Evolutionary conservation across 495 filamentous ascomycete species (phyloP).

Genomic region (Penicillium coprophilum): DNA sequence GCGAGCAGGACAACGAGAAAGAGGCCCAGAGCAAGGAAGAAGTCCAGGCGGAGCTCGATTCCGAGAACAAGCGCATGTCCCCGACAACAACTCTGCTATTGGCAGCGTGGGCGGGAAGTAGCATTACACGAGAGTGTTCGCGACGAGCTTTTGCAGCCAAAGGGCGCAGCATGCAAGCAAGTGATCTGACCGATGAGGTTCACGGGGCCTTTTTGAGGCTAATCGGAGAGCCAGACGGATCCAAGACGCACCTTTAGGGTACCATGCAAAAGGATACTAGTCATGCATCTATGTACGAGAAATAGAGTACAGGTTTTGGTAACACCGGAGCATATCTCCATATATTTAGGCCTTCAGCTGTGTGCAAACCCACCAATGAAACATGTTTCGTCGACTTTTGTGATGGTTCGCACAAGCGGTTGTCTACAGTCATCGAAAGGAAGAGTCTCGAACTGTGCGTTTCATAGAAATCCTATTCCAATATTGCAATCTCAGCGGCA

Average conservation of each 20-base stretch:
- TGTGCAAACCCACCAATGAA: background rate
- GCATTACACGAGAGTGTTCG: slow-evolving; percentile 89
- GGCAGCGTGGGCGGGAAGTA: slow-evolving; percentile 81
- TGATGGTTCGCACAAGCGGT: background rate
- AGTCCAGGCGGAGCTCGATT: slow-evolving; percentile 45
- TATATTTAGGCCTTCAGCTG: background rate
- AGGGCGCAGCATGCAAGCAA: slow-evolving; percentile 88
- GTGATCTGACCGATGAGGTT: slow-evolving; percentile 91
- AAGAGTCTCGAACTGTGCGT: background rate
- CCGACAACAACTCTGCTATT: slow-evolving; percentile 67
- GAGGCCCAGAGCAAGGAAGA: slow-evolving; percentile 41
- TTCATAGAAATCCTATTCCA: background rate
- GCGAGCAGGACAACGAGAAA: slow-evolving; percentile 43
- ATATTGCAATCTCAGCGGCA: slow-evolving; percentile 1
- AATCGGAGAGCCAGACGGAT: slow-evolving; percentile 58
- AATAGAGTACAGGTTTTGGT: background rate
- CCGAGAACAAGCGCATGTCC: slow-evolving; percentile 47
- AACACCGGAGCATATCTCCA: background rate
- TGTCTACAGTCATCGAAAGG: background rate
- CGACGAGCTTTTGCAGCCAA: slow-evolving; percentile 82
- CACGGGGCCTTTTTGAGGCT: slow-evolving; percentile 76
- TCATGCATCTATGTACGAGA: background rate
- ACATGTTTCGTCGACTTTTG: background rate
- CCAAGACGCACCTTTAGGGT: slow-evolving; percentile 41
- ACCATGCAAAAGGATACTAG: background rate